These are phyloP conservation scores for Psilocybe cubensis DNA, from an alignment of 768 basidiomycete genomes.

Conservation along the genomic window DNA sequence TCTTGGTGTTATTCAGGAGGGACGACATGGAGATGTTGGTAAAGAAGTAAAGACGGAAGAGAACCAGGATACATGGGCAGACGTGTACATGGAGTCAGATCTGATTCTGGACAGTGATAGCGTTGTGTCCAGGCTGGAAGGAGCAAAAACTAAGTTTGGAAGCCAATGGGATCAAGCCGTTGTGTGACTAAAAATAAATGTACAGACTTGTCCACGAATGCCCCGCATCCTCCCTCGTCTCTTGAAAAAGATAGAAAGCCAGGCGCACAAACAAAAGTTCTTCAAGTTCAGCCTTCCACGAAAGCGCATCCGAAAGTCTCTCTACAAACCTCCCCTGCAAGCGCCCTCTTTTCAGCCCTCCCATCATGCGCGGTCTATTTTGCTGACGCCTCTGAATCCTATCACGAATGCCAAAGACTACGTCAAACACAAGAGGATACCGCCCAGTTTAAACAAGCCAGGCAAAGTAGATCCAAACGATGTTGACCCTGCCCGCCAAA, in stretches of 20 bases:
- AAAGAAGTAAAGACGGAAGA: conserved; percentile 2
- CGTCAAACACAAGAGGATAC: conserved; percentile 57
- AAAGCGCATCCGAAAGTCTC: conserved; percentile 30
- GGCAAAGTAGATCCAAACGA: conserved; percentile 23
- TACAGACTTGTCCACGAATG: conserved; percentile 39
- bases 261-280: conserved; percentile 22
- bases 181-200: background rate
- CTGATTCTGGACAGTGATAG: background rate
- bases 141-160: conserved; percentile 1
- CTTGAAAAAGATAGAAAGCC: conserved; percentile 40
- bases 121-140: background rate
- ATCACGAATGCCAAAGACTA: conserved; percentile 54
- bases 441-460: conserved; percentile 47
- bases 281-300: conserved; percentile 27
- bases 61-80: background rate
- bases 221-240: conserved; percentile 76
- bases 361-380: conserved; percentile 56
- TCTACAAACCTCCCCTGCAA: conserved; percentile 36
- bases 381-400: conserved; percentile 57
- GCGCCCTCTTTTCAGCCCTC: conserved; percentile 49
- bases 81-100: background rate
- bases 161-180: background rate
- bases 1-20: conserved; percentile 35
- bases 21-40: conserved; percentile 24
- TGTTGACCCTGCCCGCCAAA: conserved; percentile 50